These are phyloP conservation scores for Alternaria burnsii DNA, from an alignment of 2,329 filamentous ascomycete genomes.

Conservation along the genomic window DNA sequence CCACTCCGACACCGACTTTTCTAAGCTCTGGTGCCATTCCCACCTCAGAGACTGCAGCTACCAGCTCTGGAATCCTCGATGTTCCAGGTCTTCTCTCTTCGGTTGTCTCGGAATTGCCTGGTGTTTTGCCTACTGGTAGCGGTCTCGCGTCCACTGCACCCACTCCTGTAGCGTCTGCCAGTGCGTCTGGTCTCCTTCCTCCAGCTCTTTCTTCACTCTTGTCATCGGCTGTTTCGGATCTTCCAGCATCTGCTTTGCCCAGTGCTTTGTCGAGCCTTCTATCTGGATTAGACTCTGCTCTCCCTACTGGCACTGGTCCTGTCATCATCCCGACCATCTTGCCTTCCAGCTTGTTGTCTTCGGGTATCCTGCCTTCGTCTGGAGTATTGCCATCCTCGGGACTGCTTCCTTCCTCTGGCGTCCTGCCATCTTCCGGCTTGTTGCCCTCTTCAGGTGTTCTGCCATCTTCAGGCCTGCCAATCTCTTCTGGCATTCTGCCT, in stretches of 20 bases:
- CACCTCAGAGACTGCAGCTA: constrained; percentile 28
- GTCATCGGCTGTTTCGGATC: constrained; percentile 28
- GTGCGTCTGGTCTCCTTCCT: constrained; percentile 27
- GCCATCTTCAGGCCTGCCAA: constrained; percentile 4
- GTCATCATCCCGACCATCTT: constrained; percentile 12
- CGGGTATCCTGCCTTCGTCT: constrained; percentile 10
- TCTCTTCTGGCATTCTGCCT: constrained; percentile 13
- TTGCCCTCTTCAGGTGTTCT: constrained; percentile 8
- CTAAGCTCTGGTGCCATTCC: constrained; percentile 30
- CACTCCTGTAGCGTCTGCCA: constrained; percentile 22
- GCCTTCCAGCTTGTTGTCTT: constrained; percentile 22
- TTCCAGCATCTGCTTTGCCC: constrained; percentile 29
- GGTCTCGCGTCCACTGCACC: constrained; percentile 25
- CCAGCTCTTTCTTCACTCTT: constrained; percentile 27
- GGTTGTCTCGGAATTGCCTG: constrained; percentile 32
- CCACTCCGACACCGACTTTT: constrained; percentile 23
- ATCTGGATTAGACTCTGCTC: constrained; percentile 23
- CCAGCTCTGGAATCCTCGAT: constrained; percentile 21
- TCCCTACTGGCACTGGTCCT: constrained; percentile 28
- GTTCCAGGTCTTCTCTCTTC: constrained; percentile 30
- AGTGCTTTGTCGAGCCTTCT: constrained; percentile 28
- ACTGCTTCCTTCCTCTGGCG: constrained; percentile 6
- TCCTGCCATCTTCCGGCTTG: constrained; percentile 10
- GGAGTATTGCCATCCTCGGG: constrained; percentile 13
- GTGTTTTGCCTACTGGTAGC: constrained; percentile 28